phyloP scores from a whole-genome alignment of 768 basidiomycete species.

The Cystoderma amianthinum region DNA sequence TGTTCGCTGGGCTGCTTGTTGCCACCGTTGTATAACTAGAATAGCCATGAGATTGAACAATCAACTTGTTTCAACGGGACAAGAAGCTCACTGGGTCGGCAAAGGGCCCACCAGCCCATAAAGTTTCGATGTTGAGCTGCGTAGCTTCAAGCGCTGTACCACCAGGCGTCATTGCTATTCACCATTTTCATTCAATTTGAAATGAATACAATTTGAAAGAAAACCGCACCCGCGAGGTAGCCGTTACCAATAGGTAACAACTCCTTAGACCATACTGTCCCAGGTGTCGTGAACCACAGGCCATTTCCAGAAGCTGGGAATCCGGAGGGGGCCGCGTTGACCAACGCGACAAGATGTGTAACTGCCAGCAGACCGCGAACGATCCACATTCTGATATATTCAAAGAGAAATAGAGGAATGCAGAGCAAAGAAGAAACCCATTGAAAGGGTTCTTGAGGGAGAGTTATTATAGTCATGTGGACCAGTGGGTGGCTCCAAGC shows the following conservation, averaged over 20 bases:
- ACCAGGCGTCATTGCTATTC: slow-evolving; percentile 62
- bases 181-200: not conserved
- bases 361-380: too few species aligned
- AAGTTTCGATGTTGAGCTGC: slow-evolving; percentile 68
- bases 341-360: too few species aligned
- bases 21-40: slow-evolving; percentile 63
- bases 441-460: too few species aligned
- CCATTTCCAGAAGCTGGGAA: slow-evolving; percentile 73
- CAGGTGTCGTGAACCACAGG: slow-evolving; percentile 58
- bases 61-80: not conserved
- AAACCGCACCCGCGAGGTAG: slow-evolving; percentile 48
- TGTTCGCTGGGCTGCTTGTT: slow-evolving; percentile 47
- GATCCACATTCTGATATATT: too few species aligned
- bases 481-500: too few species aligned
- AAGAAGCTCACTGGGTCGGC: slow-evolving; percentile 45
- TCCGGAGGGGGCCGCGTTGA: slow-evolving; percentile 32
- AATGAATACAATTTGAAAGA: not conserved
- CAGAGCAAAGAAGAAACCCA: too few species aligned
- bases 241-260: slow-evolving; percentile 73
- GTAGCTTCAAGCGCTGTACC: slow-evolving; percentile 52
- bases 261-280: slow-evolving; percentile 47
- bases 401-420: too few species aligned
- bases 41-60: not conserved
- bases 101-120: slow-evolving; percentile 75
- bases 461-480: too few species aligned